phyloP scores from a whole-genome alignment of 2,329 filamentous ascomycete genomes.

The Colletotrichum sp. region DNA sequence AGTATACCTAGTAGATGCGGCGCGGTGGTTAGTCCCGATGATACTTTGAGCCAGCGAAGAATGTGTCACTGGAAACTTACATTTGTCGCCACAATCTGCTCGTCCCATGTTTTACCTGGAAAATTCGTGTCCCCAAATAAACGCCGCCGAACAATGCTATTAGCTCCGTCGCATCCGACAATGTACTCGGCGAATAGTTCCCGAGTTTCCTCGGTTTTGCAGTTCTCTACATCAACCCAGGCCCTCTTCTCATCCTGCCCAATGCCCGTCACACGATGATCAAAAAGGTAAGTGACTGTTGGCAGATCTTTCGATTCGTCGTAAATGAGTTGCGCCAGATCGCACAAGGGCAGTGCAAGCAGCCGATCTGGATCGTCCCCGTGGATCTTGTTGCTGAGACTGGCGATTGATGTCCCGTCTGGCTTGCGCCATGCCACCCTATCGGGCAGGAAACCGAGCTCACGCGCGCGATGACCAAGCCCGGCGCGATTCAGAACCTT shows the following conservation, averaged over 20 bases:
- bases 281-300: constrained; percentile 44
- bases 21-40: neutral
- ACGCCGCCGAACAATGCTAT: constrained; percentile 49
- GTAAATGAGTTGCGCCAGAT: constrained; percentile 46
- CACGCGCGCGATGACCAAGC: constrained; percentile 50
- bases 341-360: constrained; percentile 42
- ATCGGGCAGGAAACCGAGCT: constrained; percentile 39
- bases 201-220: constrained; percentile 31
- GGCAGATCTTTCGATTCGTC: constrained; percentile 39
- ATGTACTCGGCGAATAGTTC: constrained; percentile 54
- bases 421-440: constrained; percentile 43
- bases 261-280: constrained; percentile 48
- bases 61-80: constrained; percentile 30
- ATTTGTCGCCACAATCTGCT: constrained; percentile 67
- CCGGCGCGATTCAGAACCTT: constrained; percentile 63
- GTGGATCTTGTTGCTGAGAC: constrained; percentile 38
- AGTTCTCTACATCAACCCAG: constrained; percentile 46
- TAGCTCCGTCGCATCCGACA: constrained; percentile 60
- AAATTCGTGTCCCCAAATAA: constrained; percentile 57
- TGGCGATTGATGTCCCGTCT: constrained; percentile 37
- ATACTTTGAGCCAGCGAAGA: neutral
- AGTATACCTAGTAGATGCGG: constrained; percentile 43
- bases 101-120: constrained; percentile 63
- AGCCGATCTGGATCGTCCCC: constrained; percentile 43
- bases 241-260: constrained; percentile 49